Conservation (phyloP, 257 asterid species). For the Thymus quinquecostatus region DNA sequence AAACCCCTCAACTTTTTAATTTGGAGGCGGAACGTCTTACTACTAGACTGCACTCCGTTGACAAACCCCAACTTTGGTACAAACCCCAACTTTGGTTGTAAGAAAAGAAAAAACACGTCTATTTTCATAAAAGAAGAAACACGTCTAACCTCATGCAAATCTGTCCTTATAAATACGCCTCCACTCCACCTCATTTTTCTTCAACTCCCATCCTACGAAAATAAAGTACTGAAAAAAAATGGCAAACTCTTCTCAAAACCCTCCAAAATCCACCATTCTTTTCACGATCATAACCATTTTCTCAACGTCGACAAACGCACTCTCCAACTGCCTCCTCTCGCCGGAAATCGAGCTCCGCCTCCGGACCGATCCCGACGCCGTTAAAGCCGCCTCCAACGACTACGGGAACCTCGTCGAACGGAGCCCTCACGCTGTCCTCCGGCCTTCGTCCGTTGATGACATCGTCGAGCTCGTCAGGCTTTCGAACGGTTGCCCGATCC, state of each 20-base stretch:
- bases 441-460: conserved; percentile 57
- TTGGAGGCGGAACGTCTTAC: no score
- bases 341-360: conserved; percentile 36
- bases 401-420: conserved; percentile 58
- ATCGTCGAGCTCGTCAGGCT: conserved; percentile 46
- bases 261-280: conserved; percentile 23
- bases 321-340: conserved; percentile 26
- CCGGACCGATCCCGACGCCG: conserved; percentile 38
- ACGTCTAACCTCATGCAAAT: background rate
- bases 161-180: conserved; percentile 27
- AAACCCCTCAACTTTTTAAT: no score
- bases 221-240: conserved; percentile 18
- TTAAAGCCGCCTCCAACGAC: conserved; percentile 50
- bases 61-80: no score
- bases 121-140: background rate
- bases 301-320: conserved; percentile 30
- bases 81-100: no score
- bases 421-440: conserved; percentile 60
- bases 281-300: conserved; percentile 33
- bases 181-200: background rate
- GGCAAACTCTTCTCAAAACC: conserved; percentile 33
- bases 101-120: no score
- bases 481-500: conserved; percentile 48
- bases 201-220: background rate
- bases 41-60: no score